Evolutionary conservation across 192 early-diverging fungal species (phyloP).

Genomic region (Haplosporangium gracile): DNA sequence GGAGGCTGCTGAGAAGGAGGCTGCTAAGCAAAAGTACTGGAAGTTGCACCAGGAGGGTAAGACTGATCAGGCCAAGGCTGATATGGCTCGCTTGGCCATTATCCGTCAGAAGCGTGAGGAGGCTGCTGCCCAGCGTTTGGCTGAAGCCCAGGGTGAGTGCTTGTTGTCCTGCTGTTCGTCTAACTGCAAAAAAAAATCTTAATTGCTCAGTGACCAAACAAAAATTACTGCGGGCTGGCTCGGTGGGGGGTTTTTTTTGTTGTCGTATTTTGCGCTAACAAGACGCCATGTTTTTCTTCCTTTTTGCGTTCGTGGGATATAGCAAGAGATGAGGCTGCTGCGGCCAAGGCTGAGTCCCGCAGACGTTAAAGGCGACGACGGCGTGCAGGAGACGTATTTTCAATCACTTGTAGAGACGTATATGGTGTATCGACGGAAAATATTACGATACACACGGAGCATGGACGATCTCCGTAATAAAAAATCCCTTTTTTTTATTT

Average conservation of each 20-base stretch:
- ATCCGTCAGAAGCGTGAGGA: conserved; percentile 66
- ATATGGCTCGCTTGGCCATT: conserved; percentile 64
- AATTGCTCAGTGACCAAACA: not conserved
- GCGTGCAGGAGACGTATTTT: not conserved
- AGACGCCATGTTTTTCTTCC: not conserved
- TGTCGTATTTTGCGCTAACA: not conserved
- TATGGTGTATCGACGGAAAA: not conserved
- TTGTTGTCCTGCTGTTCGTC: not conserved
- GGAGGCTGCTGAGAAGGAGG: conserved; percentile 67
- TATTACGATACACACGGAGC: not conserved
- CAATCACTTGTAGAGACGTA: not conserved
- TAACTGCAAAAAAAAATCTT: not conserved
- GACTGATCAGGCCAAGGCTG: conserved; percentile 67
- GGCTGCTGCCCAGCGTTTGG: conserved; percentile 62
- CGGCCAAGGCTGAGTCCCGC: conserved; percentile 52
- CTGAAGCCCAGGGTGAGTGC: conserved; percentile 57
- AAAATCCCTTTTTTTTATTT: not conserved
- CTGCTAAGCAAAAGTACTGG: conserved; percentile 62
- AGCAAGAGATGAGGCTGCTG: conserved; percentile 54
- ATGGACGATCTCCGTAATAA: conserved; percentile 7
- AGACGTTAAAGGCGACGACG: conserved; percentile 18
- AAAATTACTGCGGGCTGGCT: conserved; percentile 7
- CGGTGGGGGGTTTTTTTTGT: conserved; percentile 16
- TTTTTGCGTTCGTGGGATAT: not conserved
- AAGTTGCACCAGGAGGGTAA: conserved; percentile 66